A percentile compares a stretch with the other conserved stretches of the same genome.
phyloP scores from a whole-genome alignment of 129 eudicot species.

The Saussurea involucrata region DNA sequence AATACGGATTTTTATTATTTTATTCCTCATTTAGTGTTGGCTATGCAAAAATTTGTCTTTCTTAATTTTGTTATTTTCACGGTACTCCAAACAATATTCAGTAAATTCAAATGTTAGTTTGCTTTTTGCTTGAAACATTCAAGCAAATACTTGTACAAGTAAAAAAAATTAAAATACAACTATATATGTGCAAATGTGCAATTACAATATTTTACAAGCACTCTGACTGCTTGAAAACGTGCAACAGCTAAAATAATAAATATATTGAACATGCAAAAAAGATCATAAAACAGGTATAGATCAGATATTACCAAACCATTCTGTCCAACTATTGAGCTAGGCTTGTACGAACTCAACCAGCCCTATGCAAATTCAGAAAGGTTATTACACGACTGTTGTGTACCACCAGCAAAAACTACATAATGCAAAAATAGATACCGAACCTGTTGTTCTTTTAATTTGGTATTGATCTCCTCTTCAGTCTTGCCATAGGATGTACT shows the following conservation, averaged over 20 bases:
- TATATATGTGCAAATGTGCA: neutral
- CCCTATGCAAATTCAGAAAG: conserved; percentile 33
- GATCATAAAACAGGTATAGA: neutral
- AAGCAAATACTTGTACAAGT: too few species aligned
- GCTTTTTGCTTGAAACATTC: too few species aligned
- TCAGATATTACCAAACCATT: conserved; percentile 37
- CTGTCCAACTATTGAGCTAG: conserved; percentile 27
- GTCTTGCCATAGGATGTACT: conserved; percentile 59
- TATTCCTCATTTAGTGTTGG: too few species aligned
- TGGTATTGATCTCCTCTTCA: conserved; percentile 45
- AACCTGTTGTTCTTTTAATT: conserved; percentile 68
- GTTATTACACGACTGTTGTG: conserved; percentile 4
- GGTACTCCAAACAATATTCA: too few species aligned
- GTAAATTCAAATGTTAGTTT: too few species aligned
- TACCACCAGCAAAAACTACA: conserved; percentile 11
- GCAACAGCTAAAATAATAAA: neutral
- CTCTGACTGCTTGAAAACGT: neutral
- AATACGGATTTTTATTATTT: too few species aligned
- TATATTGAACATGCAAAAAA: neutral
- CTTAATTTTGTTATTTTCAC: too few species aligned
- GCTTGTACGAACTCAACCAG: conserved; percentile 43
- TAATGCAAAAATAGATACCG: conserved; percentile 13
- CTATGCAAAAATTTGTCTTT: too few species aligned
- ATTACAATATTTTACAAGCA: neutral
- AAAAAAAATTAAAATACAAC: too few species aligned